Evolutionary conservation across 306 rosid genomes (phyloP).

Genomic region (Castanospermum australe): DNA sequence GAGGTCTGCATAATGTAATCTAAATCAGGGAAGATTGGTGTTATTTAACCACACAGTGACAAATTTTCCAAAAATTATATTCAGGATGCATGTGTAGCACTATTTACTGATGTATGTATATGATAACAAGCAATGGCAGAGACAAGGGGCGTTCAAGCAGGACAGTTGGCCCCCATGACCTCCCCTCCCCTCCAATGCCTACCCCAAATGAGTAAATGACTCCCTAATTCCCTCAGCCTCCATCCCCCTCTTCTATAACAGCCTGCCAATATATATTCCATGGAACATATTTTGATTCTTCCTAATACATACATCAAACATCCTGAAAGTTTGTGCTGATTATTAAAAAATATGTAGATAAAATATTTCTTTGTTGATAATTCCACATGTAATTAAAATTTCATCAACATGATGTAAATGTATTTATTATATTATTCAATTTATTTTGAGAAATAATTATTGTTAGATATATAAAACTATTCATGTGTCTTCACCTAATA

Average conservation of each 20-base stretch:
- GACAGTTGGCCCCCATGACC: background rate
- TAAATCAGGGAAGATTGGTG: background rate
- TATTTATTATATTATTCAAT: background rate
- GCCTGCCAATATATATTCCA: background rate
- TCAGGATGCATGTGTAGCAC: background rate
- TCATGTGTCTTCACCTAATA: too few relatives aligned
- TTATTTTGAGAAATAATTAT: slow-evolving; percentile 12
- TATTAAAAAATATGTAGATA: background rate
- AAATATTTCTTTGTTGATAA: background rate
- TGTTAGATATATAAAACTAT: too few relatives aligned
- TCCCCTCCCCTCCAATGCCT: background rate
- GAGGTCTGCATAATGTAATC: background rate
- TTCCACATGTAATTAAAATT: slow-evolving; percentile 2
- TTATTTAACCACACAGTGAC: background rate
- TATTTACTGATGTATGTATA: background rate
- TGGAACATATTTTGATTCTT: background rate
- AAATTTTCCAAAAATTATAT: background rate
- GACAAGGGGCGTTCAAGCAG: too few relatives aligned
- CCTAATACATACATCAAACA: background rate
- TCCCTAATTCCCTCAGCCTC: background rate
- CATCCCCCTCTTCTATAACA: background rate
- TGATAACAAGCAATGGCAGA: background rate
- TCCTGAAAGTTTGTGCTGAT: background rate
- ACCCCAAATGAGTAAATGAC: background rate
- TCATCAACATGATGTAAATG: background rate